Evolutionary conservation across 1,139 yeast species (phyloP).

Genomic region (Candida buenavistaensis): DNA sequence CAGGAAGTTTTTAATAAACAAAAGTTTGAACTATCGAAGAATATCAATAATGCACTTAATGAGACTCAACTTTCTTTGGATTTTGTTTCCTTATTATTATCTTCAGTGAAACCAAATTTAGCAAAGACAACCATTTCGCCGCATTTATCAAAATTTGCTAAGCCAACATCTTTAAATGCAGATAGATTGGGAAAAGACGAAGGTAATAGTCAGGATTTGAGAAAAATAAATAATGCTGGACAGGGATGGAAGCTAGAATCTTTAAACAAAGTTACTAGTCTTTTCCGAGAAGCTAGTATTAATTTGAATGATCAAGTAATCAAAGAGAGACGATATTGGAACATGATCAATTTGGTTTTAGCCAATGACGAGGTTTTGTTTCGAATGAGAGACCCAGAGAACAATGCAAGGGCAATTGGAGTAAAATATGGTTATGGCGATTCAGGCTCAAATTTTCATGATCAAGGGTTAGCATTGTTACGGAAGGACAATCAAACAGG

Average conservation of each 20-base stretch:
- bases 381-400: conserved; percentile 57
- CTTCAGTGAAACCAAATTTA: conserved; percentile 81
- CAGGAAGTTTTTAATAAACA: conserved; percentile 55
- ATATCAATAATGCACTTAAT: conserved; percentile 71
- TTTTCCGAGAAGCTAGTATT: conserved; percentile 52
- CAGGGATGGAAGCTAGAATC: conserved; percentile 88
- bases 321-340: conserved; percentile 78
- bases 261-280: conserved; percentile 52
- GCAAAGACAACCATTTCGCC: conserved; percentile 91
- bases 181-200: conserved; percentile 46
- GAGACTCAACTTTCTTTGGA: conserved; percentile 89
- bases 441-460: conserved; percentile 76
- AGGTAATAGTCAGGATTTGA: conserved; percentile 16
- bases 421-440: conserved; percentile 91
- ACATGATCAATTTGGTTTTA: conserved; percentile 48
- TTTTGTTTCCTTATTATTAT: conserved; percentile 77
- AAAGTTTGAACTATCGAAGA: conserved; percentile 55
- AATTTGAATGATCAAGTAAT: conserved; percentile 54
- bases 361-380: conserved; percentile 70
- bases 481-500: conserved; percentile 40
- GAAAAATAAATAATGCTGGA: conserved; percentile 49
- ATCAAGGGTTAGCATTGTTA: conserved; percentile 73
- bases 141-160: conserved; percentile 72
- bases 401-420: conserved; percentile 56
- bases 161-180: conserved; percentile 77